phyloP scores from a whole-genome alignment of 768 basidiomycete species.

The Suillus subaureus region DNA sequence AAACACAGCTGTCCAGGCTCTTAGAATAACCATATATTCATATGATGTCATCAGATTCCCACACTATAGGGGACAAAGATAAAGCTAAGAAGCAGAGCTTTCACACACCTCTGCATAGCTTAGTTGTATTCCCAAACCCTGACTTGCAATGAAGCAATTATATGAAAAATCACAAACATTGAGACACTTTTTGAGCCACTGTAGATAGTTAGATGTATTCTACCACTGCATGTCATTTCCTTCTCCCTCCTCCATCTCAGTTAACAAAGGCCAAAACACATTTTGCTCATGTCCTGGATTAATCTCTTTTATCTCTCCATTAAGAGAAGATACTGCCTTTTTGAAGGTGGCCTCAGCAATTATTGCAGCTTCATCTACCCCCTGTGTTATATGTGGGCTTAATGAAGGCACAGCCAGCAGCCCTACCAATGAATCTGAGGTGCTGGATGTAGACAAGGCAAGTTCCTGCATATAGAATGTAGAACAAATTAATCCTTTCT shows the following conservation, averaged over 20 bases:
- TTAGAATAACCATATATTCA: no score
- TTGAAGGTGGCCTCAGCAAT: conserved; percentile 63
- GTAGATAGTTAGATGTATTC: background rate
- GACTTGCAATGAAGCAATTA: no score
- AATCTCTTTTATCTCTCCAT: conserved; percentile 2
- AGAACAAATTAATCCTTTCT: conserved; percentile 56
- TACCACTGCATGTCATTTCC: background rate
- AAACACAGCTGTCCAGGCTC: no score
- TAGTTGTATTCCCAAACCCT: no score
- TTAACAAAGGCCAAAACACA: background rate
- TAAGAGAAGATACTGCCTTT: conserved; percentile 39
- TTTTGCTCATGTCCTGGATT: background rate
- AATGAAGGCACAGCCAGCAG: conserved; percentile 27
- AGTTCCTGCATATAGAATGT: conserved; percentile 43
- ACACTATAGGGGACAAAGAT: no score
- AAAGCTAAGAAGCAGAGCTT: no score
- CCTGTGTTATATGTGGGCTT: conserved; percentile 46
- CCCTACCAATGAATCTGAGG: conserved; percentile 14
- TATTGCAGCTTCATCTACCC: conserved; percentile 56
- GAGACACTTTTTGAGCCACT: no score
- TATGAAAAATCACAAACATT: no score
- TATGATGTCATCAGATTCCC: no score
- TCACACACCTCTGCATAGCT: no score
- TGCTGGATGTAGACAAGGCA: background rate
- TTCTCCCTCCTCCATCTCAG: background rate